These are phyloP conservation scores for Mucor ambiguus DNA, from an alignment of 371 early-diverging fungal genomes.

Conservation along the genomic window DNA sequence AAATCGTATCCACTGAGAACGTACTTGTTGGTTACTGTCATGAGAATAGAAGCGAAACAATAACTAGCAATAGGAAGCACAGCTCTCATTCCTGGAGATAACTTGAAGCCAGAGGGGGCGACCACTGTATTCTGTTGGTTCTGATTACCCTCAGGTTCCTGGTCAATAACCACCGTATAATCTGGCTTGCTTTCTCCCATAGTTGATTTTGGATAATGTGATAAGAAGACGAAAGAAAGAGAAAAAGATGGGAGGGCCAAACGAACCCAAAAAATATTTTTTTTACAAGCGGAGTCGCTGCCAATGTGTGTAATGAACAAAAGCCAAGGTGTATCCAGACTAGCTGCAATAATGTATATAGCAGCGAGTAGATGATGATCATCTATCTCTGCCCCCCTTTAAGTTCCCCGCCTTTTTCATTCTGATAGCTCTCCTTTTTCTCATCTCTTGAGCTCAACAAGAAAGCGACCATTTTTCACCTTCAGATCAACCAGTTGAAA, in stretches of 20 bases:
- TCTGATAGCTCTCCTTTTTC: neutral
- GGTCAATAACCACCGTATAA: constrained; percentile 33
- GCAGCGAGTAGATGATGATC: neutral
- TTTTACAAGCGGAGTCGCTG: neutral
- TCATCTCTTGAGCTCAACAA: neutral
- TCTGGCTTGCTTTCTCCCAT: constrained; percentile 24
- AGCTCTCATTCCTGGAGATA: constrained; percentile 49
- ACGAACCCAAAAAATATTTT: neutral
- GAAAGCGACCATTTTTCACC: neutral
- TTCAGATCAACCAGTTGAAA: neutral
- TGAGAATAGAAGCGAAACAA: constrained; percentile 85
- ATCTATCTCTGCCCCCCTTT: neutral
- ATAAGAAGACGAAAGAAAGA: neutral
- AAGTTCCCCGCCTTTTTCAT: neutral
- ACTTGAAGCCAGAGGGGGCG: constrained; percentile 37
- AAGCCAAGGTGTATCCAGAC: neutral
- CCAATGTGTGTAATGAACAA: too few species aligned
- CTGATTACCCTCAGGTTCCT: constrained; percentile 16
- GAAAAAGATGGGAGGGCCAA: neutral
- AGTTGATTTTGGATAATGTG: neutral
- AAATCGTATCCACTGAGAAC: constrained; percentile 85
- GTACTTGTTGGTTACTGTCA: constrained; percentile 95
- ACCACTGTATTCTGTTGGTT: constrained; percentile 28
- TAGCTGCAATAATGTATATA: neutral
- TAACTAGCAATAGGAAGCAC: constrained; percentile 82